Evolutionary conservation across 768 basidiomycete genomes (phyloP).

Genomic region (Rhodotorula diobovata): DNA sequence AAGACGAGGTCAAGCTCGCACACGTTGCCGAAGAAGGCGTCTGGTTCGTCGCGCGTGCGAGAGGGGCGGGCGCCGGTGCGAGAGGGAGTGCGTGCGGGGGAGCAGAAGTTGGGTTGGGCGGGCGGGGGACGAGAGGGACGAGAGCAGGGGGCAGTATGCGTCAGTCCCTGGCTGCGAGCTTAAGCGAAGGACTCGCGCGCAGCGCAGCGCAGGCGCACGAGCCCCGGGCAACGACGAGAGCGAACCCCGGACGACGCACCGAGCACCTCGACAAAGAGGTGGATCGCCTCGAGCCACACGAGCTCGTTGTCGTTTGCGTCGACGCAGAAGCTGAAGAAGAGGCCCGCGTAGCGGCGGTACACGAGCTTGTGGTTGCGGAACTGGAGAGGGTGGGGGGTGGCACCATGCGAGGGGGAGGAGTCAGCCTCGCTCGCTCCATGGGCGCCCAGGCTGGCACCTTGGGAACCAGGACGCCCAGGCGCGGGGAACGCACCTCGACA

Average conservation of each 20-base stretch:
- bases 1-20: constrained; percentile 93
- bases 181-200: too few relatives aligned
- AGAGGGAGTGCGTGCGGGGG: background rate
- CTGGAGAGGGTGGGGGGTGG: constrained; percentile 52
- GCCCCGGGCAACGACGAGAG: too few relatives aligned
- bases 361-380: constrained; percentile 98
- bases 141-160: background rate
- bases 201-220: too few relatives aligned
- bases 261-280: constrained; percentile 94
- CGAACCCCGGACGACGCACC: too few relatives aligned
- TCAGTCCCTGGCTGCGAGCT: too few relatives aligned
- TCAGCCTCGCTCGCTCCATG: too few relatives aligned
- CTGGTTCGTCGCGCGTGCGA: constrained; percentile 54
- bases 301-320: constrained; percentile 98
- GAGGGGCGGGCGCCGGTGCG: background rate
- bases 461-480: too few relatives aligned
- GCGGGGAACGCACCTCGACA: constrained; percentile 68
- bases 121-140: background rate
- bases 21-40: constrained; percentile 98
- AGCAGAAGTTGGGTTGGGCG: too few relatives aligned
- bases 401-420: background rate
- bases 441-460: background rate
- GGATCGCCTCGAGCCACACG: constrained; percentile 94
- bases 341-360: constrained; percentile 91
- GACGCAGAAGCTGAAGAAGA: constrained; percentile 96